Conservation (phyloP, 108 stramenopile species). For the Conticribra weissflogii region DNA sequence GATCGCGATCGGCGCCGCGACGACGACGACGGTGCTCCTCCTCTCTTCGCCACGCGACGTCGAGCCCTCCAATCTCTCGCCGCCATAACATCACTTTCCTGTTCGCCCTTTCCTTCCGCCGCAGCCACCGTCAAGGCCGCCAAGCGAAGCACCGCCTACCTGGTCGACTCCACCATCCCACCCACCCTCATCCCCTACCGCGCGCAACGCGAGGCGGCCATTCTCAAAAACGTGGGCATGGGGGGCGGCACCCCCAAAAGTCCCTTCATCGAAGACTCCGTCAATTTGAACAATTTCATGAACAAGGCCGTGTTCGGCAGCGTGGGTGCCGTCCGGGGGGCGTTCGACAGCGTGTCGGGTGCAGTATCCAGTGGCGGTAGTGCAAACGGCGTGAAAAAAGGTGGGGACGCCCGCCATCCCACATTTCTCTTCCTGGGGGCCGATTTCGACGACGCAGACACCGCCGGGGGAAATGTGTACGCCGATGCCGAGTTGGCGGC, state of each 20-base stretch:
- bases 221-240: slow-evolving; percentile 66
- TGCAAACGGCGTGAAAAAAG: too few relatives aligned
- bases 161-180: slow-evolving; percentile 82
- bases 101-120: background rate
- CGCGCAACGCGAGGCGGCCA: slow-evolving; percentile 51
- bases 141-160: slow-evolving; percentile 70
- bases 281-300: slow-evolving; percentile 83
- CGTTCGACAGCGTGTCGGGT: slow-evolving; percentile 1
- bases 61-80: too few relatives aligned
- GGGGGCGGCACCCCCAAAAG: slow-evolving; percentile 73
- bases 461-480: slow-evolving; percentile 25
- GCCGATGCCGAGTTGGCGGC: slow-evolving; percentile 60
- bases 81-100: background rate
- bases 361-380: background rate
- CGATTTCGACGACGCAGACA: slow-evolving; percentile 27
- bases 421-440: slow-evolving; percentile 79
- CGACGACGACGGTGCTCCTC: too few relatives aligned
- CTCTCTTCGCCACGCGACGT: too few relatives aligned
- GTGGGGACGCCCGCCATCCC: slow-evolving; percentile 42
- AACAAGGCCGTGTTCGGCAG: slow-evolving; percentile 81
- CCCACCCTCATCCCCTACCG: slow-evolving; percentile 72
- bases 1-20: too few relatives aligned
- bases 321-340: slow-evolving; percentile 47
- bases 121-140: background rate
- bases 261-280: slow-evolving; percentile 56